Base-by-base conservation (phyloP, 2,329 filamentous ascomycete species). In the Emmonsia crescens region DNA sequence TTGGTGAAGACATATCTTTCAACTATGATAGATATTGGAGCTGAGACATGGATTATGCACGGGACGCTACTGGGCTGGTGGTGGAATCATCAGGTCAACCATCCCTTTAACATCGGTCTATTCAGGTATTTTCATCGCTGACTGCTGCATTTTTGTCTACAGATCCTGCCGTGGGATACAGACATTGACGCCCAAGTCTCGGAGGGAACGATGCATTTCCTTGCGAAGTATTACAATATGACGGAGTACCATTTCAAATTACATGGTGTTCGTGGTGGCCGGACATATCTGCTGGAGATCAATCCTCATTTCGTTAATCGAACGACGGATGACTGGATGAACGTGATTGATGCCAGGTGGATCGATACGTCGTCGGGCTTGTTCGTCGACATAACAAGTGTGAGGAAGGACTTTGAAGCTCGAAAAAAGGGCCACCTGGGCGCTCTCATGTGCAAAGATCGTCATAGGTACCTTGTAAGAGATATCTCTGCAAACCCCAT, bases 1-100 rank as follows among this genome's bases (percentile, higher is more conserved):
- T 73, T 85, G 42, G 76, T 85, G 63, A 79, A 79, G 65, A 80
- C 82, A 1, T 85, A 85, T 66, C 74, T 84, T 2, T 72, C 75
- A 1, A 82, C 81, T 5, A 85, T 85, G 82, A 72, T 77, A 49
- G 76, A 80, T 58, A 77, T 85, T 38, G 79, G 81, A 16, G 79
- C 79, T 3, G 80, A 84, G 65, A 85, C 83, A 9, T 86, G 83
- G 83, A 80, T 86, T 61, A 85, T 85, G 81, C 83, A 86, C 66
- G 83, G 83, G 14, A 81, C 80, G 5, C 72, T 86, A 48, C 73
- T 85, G 19, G 82, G 82, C 42, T 85, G 83, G 83, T 85, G 81
- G 79, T 86, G 83, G 83, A 85, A 84, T 66, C 76, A 79, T 60
- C 78, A 79, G 70, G 75, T 77, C 44, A 48, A 24, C 3, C 10